Evolutionary conservation across 768 basidiomycete species (phyloP).

Genomic region (Russula dissimulans): DNA sequence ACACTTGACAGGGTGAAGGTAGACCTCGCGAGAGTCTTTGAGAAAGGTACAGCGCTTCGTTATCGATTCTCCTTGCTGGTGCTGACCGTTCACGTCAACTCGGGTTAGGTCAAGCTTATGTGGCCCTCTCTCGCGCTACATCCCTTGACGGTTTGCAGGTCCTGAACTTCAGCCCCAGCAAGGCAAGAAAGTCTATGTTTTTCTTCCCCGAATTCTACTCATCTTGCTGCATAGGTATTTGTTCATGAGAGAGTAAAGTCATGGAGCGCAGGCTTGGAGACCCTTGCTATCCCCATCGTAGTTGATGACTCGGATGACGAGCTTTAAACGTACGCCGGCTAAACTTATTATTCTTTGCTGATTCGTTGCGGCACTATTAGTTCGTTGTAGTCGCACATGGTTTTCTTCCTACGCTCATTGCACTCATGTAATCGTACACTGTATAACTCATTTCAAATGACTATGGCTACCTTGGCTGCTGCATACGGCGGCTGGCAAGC

Average conservation of each 20-base stretch:
- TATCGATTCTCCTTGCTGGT: background rate
- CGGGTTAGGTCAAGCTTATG: conserved; percentile 73
- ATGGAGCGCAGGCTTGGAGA: conserved; percentile 65
- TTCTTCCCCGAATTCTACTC: background rate
- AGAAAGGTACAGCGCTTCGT: conserved; percentile 51
- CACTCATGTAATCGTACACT: background rate
- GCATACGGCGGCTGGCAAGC: too few species aligned
- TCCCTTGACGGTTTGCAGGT: conserved; percentile 79
- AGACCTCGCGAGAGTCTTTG: conserved; percentile 87
- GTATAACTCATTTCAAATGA: background rate
- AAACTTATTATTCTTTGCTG: background rate
- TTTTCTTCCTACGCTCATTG: background rate
- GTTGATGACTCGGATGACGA: background rate
- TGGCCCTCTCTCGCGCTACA: conserved; percentile 84
- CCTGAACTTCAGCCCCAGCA: conserved; percentile 62
- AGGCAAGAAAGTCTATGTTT: conserved; percentile 36
- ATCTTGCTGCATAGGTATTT: conserved; percentile 13
- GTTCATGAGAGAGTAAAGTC: conserved; percentile 41
- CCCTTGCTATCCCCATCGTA: conserved; percentile 26
- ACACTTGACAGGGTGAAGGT: conserved; percentile 93
- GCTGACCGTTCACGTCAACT: background rate
- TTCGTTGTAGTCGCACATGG: background rate
- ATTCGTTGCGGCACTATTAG: background rate
- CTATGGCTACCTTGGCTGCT: too few species aligned
- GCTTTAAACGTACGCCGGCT: background rate